Base-by-base conservation (phyloP, 2,329 filamentous ascomycete genomes). In the Hymenoscyphus scutula region DNA sequence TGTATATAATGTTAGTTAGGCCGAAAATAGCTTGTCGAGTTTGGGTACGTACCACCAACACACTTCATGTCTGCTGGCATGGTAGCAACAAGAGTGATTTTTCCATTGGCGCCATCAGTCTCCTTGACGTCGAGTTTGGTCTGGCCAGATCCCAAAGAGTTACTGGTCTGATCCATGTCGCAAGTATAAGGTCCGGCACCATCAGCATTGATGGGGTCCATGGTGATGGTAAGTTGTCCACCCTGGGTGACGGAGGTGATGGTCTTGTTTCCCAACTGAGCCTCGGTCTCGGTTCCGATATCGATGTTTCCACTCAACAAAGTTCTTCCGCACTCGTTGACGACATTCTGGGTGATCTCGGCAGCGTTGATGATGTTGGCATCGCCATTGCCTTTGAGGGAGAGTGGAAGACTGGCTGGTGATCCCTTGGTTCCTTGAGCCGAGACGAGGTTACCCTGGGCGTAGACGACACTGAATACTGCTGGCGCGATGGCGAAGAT, bases 271-370 rank as follows among this genome's bases (percentile, higher is more conserved):
- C 77, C 73, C 2, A 85, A 66, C 4, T 79, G 79, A 62, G 81
- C 79, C 73, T 85, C 81, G 0, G 81, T 84, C 67, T 80, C 80
- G 72, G 82, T 79, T 32, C 80, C 81, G 59, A 88, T 78, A 65
- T 88, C 83, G 70, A 89, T 89, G 76, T 82, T 84, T 53, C 87
- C 87, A 59, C 76, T 70, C 55, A 83, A 72, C 71, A 87, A 78
- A 8, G 85, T 89, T 64, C 86, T 81, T 55, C 87, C 87, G 70
- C 87, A 89, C 62, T 83, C 79, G 68, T 84, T 85, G 57, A 84
- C 83, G 6, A 82, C 72, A 68, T 84, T 83, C 60, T 76, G 74
- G 5, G 67, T 65, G 68, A 84, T 80, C 76, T 85, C 79, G 15
- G 79, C 80, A 60, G 85, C 82, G 59, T 81, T 79, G 74, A 89